These are phyloP conservation scores for Musa balbisiana DNA, from an alignment of 202 grass and related monocot species.

Conservation along the genomic window DNA sequence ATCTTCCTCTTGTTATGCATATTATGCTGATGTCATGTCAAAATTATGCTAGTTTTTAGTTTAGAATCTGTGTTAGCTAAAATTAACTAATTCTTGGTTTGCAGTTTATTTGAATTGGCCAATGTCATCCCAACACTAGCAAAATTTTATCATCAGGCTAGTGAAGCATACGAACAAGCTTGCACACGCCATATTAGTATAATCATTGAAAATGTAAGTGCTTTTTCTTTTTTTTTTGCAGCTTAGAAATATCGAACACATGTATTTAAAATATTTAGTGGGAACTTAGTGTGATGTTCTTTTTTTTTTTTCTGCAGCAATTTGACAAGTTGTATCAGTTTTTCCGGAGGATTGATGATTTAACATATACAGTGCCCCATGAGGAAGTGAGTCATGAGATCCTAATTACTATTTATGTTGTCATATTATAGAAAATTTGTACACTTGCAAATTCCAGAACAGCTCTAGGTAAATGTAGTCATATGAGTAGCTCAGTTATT, in stretches of 20 bases:
- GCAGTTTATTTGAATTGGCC: constrained; percentile 97
- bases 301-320: constrained; percentile 55
- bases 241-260: background rate
- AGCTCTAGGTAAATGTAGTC: background rate
- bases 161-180: constrained; percentile 92
- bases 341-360: constrained; percentile 85
- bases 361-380: constrained; percentile 78
- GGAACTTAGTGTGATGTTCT: background rate
- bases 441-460: background rate
- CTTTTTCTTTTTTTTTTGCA: background rate
- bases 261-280: background rate
- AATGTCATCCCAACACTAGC: constrained; percentile 94
- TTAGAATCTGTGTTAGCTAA: constrained; percentile 10
- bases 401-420: constrained; percentile 4
- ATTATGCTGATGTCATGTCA: constrained; percentile 9
- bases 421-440: no score
- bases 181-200: constrained; percentile 89
- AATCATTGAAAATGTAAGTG: constrained; percentile 89
- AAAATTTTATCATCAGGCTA: constrained; percentile 94
- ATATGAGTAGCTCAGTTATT: background rate
- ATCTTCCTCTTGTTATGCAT: constrained; percentile 20
- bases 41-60: no score
- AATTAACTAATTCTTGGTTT: constrained; percentile 25
- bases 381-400: constrained; percentile 59
- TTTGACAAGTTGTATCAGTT: constrained; percentile 93